phyloP scores from a whole-genome alignment of 768 basidiomycete species.

The Porphyrellus cyaneotinctus region DNA sequence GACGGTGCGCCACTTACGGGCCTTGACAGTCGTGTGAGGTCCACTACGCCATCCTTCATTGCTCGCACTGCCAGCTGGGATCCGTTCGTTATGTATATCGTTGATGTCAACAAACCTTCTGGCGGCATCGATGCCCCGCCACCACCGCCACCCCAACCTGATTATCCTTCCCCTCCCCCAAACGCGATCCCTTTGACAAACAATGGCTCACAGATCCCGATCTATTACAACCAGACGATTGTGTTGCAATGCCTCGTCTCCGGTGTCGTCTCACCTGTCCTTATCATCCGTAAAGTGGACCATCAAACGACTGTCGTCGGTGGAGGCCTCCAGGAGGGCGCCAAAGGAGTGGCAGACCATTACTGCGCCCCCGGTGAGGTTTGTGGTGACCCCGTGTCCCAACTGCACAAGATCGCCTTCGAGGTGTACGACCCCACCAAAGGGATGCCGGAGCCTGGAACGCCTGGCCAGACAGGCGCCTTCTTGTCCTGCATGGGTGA shows the following conservation, averaged over 20 bases:
- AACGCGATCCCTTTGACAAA: conserved; percentile 85
- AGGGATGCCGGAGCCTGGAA: conserved; percentile 68
- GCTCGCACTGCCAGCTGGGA: conserved; percentile 91
- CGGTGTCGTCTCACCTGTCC: conserved; percentile 87
- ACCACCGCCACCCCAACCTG: conserved; percentile 78
- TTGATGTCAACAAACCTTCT: conserved; percentile 83
- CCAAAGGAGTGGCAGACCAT: conserved; percentile 79
- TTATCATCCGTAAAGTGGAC: conserved; percentile 93
- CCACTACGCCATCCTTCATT: conserved; percentile 82
- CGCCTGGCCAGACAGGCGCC: conserved; percentile 72
- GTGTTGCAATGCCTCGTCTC: conserved; percentile 93
- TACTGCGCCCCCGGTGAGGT: conserved; percentile 82
- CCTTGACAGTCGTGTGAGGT: conserved; percentile 63
- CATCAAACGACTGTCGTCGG: conserved; percentile 87
- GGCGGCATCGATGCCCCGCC: conserved; percentile 74
- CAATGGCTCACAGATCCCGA: conserved; percentile 80
- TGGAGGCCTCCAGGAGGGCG: conserved; percentile 84
- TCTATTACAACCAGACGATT: conserved; percentile 96
- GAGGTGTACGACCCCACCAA: conserved; percentile 79
- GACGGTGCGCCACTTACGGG: conserved; percentile 87
- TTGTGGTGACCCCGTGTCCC: conserved; percentile 91
- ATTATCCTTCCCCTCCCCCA: conserved; percentile 89
- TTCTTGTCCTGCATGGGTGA: conserved; percentile 92
- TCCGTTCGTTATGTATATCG: conserved; percentile 96
- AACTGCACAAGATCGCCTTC: conserved; percentile 93